phyloP scores from a whole-genome alignment of 768 basidiomycete genomes.

The Hygrocybe coccinea region DNA sequence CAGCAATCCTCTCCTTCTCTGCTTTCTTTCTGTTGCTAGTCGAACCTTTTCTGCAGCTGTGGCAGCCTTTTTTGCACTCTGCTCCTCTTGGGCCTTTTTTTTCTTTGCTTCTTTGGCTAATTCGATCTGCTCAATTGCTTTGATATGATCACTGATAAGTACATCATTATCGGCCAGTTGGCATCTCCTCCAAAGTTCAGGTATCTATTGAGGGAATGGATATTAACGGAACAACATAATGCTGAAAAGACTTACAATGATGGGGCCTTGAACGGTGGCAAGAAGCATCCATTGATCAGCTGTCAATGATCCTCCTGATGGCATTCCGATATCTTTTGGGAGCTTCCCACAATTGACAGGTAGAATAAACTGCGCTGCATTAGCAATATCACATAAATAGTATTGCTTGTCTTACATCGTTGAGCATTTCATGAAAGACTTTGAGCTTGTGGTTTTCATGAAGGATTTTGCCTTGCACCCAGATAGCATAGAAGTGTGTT shows the following conservation, averaged over 20 bases:
- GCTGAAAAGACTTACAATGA: neutral
- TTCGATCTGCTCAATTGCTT: neutral
- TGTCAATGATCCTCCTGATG: slow-evolving; percentile 23
- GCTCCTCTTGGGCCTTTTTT: neutral
- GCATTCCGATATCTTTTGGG: slow-evolving; percentile 17
- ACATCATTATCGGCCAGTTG: neutral
- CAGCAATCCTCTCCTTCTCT: too few relatives aligned
- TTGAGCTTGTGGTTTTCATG: slow-evolving; percentile 7
- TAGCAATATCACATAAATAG: too few relatives aligned
- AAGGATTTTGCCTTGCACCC: slow-evolving; percentile 15
- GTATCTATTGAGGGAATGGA: neutral
- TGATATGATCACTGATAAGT: neutral
- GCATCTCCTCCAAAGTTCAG: neutral
- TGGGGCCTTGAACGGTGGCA: neutral
- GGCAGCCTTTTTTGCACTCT: too few relatives aligned
- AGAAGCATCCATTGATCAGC: slow-evolving; percentile 18
- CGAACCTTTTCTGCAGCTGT: too few relatives aligned
- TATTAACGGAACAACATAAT: neutral
- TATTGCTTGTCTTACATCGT: too few relatives aligned
- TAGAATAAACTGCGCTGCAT: slow-evolving; percentile 10
- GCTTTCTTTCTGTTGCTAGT: too few relatives aligned
- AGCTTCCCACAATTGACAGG: slow-evolving; percentile 10
- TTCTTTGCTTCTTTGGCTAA: neutral
- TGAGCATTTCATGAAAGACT: slow-evolving; percentile 4
- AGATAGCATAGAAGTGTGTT: slow-evolving; percentile 16